Evolutionary conservation across 164 flowering plant genomes (phyloP), one percentile per base, ranked within the genome.

Genomic region (Piper betle): DNA sequence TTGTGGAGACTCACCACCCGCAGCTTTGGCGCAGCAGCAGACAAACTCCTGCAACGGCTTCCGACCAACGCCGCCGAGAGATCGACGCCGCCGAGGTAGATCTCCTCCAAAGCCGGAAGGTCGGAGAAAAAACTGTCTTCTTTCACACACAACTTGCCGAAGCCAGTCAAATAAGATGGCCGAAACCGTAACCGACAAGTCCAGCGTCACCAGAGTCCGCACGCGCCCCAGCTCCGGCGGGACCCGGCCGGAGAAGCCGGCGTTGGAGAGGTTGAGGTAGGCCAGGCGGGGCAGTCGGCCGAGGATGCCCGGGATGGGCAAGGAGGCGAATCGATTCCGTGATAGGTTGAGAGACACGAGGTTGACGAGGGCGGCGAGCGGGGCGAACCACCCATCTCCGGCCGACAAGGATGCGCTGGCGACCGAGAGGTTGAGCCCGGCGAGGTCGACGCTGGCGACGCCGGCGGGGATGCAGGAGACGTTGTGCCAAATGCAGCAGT

Each of bases 171-270:
- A 48, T 25, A 25, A 2, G 33, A 25, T 25, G 33, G 33, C 33
- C 33, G 77, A 48, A n/a, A 40, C 62, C 50, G 50, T 25, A n/a
- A 78, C 10, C 6, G 66, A 63, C 2, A 61, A 67, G 60, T 69
- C 72, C 6, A 72, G 75, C 3, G 64, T 53, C 58, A 72, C 69
- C 61, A 72, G 69, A 61, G 53, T 59, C 15, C 59, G 65, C 67
- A 80, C 20, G 1, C 48, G 58, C 1, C 81, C 71, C 5, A 82
- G 60, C 57, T 61, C 75, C 9, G 59, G 33, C 0, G 82, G 87
- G 52, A 73, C 68, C 33, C 81, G 84, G 19, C 84, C 84, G 0
- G 15, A 25, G 48, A 83, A 81, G 38, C 75, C 74, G 12, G 86
- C 62, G 33, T 72, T 62, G n/a, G 84, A 81, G 53, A 84, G 58